These are phyloP conservation scores for Escallonia herrerae DNA, from an alignment of 129 eudicot species.

Conservation along the genomic window DNA sequence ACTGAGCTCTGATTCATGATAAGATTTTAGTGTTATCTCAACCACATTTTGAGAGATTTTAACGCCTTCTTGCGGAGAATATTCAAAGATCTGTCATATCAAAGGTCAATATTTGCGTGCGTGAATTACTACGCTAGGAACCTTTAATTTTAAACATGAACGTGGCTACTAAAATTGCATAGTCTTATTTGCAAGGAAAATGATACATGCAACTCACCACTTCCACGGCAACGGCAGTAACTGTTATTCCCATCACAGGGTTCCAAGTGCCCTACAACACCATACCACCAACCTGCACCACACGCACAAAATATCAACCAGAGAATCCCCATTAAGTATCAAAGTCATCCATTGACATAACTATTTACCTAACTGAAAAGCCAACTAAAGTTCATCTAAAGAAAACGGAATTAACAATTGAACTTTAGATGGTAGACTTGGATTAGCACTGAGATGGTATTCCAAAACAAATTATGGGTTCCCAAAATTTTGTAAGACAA, in stretches of 20 bases:
- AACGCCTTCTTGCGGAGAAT: neutral
- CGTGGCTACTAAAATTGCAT: too few species aligned
- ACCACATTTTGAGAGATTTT: conserved; percentile 5
- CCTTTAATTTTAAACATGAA: too few species aligned
- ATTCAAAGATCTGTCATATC: neutral
- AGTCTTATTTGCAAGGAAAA: too few species aligned
- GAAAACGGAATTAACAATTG: conserved; percentile 13
- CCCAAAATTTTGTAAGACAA: conserved; percentile 9
- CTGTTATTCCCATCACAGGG: conserved; percentile 65
- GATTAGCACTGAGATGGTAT: conserved; percentile 21
- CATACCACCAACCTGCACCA: conserved; percentile 98
- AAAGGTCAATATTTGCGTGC: too few species aligned
- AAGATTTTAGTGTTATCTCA: neutral
- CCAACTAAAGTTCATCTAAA: conserved; percentile 8
- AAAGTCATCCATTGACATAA: conserved; percentile 10
- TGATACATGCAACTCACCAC: conserved; percentile 47
- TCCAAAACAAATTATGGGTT: conserved; percentile 6
- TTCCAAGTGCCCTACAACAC: conserved; percentile 89
- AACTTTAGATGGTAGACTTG: conserved; percentile 13
- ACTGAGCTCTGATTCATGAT: neutral
- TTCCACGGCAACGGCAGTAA: conserved; percentile 76
- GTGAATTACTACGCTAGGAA: too few species aligned
- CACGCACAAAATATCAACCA: conserved; percentile 1
- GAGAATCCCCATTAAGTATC: conserved; percentile 9
- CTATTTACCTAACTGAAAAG: conserved; percentile 21